Conservation (phyloP, 140 eudicot species). For the Cichorium intybus region DNA sequence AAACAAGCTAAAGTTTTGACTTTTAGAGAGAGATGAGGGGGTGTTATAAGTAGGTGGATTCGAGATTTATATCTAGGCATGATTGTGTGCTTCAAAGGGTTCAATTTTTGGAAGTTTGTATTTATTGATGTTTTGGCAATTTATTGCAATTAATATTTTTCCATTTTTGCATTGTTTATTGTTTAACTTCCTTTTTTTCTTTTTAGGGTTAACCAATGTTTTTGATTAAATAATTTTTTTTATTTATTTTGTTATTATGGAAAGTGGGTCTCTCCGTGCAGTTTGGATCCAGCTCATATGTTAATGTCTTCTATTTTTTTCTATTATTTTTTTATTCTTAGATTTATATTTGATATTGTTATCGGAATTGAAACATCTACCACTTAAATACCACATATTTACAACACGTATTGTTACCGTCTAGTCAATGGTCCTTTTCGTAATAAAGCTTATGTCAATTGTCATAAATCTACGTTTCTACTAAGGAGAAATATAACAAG, state of each 20-base stretch:
- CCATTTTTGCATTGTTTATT: background rate
- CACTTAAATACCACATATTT: too few species aligned
- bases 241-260: background rate
- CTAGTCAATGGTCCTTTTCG: too few species aligned
- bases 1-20: slow-evolving; percentile 13
- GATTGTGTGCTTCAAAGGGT: slow-evolving; percentile 30
- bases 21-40: slow-evolving; percentile 22
- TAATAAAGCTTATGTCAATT: too few species aligned
- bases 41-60: slow-evolving; percentile 8
- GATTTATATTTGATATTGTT: too few species aligned
- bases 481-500: too few species aligned
- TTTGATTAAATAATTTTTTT: background rate
- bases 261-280: slow-evolving; percentile 39
- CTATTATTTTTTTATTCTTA: too few species aligned
- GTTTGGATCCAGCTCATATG: slow-evolving; percentile 80
- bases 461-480: too few species aligned
- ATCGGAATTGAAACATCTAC: too few species aligned
- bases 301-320: background rate
- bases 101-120: slow-evolving; percentile 21
- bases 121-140: background rate
- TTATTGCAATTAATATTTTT: slow-evolving; percentile 14
- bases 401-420: too few species aligned
- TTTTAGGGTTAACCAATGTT: slow-evolving; percentile 6
- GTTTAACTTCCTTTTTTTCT: background rate
- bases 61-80: slow-evolving; percentile 36